These are phyloP conservation scores for Aspergillus sclerotialis DNA, from an alignment of 2,329 filamentous ascomycete genomes.

Conservation along the genomic window DNA sequence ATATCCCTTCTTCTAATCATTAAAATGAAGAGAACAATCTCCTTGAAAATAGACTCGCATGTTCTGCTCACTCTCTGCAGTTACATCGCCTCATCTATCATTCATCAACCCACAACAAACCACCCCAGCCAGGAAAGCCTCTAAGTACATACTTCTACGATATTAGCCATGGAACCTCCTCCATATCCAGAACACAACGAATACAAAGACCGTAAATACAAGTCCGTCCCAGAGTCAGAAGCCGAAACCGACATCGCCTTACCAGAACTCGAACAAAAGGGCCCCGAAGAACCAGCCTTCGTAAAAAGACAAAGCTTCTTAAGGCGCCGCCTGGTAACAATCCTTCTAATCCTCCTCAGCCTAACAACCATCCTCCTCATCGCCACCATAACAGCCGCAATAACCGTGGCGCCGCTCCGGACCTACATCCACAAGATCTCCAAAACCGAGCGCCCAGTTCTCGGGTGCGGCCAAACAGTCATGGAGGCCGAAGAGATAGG, in stretches of 20 bases:
- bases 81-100: not conserved
- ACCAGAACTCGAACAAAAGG: not conserved
- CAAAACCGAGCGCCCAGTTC: not conserved
- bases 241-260: constrained; percentile 4
- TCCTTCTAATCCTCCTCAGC: constrained; percentile 7
- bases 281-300: not conserved
- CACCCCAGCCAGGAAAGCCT: not conserved
- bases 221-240: constrained; percentile 3
- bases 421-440: constrained; percentile 3
- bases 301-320: constrained; percentile 2
- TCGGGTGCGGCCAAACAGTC: constrained; percentile 10
- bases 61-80: not conserved
- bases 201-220: not conserved
- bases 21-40: not conserved
- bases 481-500: constrained; percentile 7
- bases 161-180: not conserved
- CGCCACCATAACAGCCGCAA: constrained; percentile 5
- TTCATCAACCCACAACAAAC: not conserved
- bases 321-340: constrained; percentile 6
- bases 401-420: constrained; percentile 6
- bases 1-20: not conserved
- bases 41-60: not conserved
- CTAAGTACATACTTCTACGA: not conserved
- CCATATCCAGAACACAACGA: not conserved
- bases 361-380: constrained; percentile 4